Percentiles rank a stretch among this genome's conserved stretches.
Evolutionary conservation across 306 rosid species (phyloP).

Genomic region (Potentilla sterilis): DNA sequence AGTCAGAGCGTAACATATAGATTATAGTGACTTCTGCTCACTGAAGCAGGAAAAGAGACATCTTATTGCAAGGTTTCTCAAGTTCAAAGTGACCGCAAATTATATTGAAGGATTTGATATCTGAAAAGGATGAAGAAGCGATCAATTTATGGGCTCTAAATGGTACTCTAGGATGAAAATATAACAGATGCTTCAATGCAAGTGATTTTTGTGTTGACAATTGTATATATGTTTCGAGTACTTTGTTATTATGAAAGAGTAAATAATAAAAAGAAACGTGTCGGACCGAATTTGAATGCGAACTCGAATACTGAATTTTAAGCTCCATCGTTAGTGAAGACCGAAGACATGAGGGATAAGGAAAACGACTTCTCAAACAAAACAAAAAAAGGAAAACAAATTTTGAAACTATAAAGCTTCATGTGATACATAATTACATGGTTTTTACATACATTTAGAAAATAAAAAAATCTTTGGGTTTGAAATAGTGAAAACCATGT

Average conservation of each 20-base stretch:
- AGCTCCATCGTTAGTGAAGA: too few species aligned
- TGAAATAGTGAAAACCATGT: too few species aligned
- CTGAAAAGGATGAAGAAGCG: not conserved
- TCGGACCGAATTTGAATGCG: too few species aligned
- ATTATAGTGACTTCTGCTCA: not conserved
- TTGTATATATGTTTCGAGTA: not conserved
- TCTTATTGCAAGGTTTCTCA: not conserved
- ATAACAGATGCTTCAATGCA: not conserved
- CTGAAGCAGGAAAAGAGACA: not conserved
- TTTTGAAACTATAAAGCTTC: too few species aligned
- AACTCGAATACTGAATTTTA: too few species aligned
- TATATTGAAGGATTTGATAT: not conserved
- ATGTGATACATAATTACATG: too few species aligned
- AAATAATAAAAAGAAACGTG: too few species aligned
- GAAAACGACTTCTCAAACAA: too few species aligned
- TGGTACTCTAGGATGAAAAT: not conserved
- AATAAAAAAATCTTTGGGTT: too few species aligned
- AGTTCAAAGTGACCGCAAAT: not conserved
- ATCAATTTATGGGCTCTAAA: not conserved
- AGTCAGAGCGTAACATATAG: conserved; percentile 57
- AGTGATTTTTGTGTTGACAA: not conserved
- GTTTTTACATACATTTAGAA: too few species aligned
- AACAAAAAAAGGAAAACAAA: too few species aligned
- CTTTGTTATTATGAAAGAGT: not conserved
- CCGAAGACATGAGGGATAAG: too few species aligned